Base-by-base conservation (phyloP, 331 rosid species). In the Arachis monticola region DNA sequence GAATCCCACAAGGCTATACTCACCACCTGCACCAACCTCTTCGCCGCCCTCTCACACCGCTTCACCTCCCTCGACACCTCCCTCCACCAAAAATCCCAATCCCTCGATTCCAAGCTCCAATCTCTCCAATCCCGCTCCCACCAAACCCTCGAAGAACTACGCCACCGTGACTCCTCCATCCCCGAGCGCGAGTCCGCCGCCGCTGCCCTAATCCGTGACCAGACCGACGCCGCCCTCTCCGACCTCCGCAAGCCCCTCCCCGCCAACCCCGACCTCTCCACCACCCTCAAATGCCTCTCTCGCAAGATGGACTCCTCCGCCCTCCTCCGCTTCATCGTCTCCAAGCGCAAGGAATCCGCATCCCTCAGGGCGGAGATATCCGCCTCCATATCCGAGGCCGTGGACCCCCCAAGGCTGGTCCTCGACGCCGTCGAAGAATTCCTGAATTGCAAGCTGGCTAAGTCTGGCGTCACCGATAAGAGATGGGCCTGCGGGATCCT, bases 401-500 rank as follows among this genome's bases (percentile, higher is more conserved):
- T 91, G 71, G 97, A 91, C 83, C 83, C 93, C 3, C 80, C 90
- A 0, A 77, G 86, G 52, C 71, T 91, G 71, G 93, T 89, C 5
- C 60, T 91, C 51, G 95, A 84, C 41, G 88, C 97, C 0, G 63
- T 87, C 72, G 88, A 80, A 14, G 90, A 85, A 60, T 89, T 87
- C 75, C 31, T 89, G 62, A 81, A 66, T 74, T 60, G 83, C 17
- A 91, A 87, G 53, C 77, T 67, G 31, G 81, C 80, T 11, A 90
- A 78, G 75, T 69, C 84, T 14, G 96, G 91, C 38, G 88, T 88
- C 7, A 90, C 93, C 0, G 97, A 91, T 74, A 91, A 82, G 87
- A 76, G 97, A 58, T 91, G 96, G 97, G 97, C 91, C 1, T 89
- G 93, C 67, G 93, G 91, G 73, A 80, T 91, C 47, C 46, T 91